Base-by-base conservation (phyloP, 257 asterid genomes). In the Phtheirospermum japonicum region DNA sequence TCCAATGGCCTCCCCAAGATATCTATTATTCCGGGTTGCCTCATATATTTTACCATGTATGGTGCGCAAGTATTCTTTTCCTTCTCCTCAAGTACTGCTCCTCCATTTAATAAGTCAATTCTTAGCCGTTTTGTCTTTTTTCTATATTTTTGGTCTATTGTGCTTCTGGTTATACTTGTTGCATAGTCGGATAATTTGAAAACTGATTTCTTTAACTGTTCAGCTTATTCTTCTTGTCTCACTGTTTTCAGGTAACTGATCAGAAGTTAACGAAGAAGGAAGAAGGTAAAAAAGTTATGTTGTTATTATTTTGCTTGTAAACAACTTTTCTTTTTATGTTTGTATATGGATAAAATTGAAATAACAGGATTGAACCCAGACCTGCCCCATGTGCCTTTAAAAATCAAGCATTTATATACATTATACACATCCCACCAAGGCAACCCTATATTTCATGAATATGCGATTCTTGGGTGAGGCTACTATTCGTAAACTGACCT, bases 251-350 rank as follows among this genome's bases (percentile, higher is more conserved):
- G 97, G 48, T 86, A 74, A 78, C 82, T 55, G 96, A 91, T 62
- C 79, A 71, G 58, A 84, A 82, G 77, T 70, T 91, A 69, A 23
- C 92, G 4, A 84, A 71, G 69, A 82, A 73, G 75, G 96, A 86
- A 73, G 94, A 91, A 91, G 97, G 97, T 89, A 59, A 59, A 34
- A 56, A 64, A 65, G 50, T 32, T 11, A 10, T 18, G 10, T 59
- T 49, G 7, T 17, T 49, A 49, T 49, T 10, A 49, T 49, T 49
- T 49, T 49, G 55, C 26, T 49, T 49, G 30, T 28, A 8, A 10
- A 20, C 19, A 13, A 50, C 13, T 1, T 3, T 18, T 19, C 32
- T 50, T 4, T 48, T 50, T 18, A 7, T 50, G 16, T 23, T 23
- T 23, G 28, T 23, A 23, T 23, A 23, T 40, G 48, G n/a, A 40